Percentiles rank a stretch among this genome's conserved stretches.
These are phyloP conservation scores for Hygrophila difformis DNA, from an alignment of 257 asterid species.

Conservation along the genomic window DNA sequence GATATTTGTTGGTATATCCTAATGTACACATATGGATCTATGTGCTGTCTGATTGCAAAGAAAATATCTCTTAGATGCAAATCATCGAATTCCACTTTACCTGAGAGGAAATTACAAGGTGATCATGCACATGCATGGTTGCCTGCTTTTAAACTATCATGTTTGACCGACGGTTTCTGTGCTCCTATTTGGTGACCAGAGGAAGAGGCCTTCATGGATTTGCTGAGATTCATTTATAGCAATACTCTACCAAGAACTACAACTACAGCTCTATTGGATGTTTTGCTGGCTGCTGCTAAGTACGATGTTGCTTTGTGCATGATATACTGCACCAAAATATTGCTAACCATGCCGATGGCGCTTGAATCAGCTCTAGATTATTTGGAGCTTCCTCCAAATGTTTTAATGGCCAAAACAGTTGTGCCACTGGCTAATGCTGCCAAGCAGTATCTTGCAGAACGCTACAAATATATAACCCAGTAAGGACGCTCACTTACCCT, in stretches of 20 bases:
- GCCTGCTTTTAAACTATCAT: too few relatives aligned
- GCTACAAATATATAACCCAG: slow-evolving; percentile 76
- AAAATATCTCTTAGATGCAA: not conserved
- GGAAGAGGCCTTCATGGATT: slow-evolving; percentile 83
- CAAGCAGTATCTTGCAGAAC: slow-evolving; percentile 55
- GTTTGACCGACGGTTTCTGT: slow-evolving; percentile 2
- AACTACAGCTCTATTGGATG: slow-evolving; percentile 61
- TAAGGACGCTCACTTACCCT: slow-evolving; percentile 15
- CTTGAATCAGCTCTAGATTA: slow-evolving; percentile 78
- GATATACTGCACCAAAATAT: slow-evolving; percentile 66
- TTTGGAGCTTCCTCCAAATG: slow-evolving; percentile 78
- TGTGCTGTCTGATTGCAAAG: not conserved
- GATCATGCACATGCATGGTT: too few relatives aligned
- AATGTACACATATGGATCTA: not conserved
- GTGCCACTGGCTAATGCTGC: slow-evolving; percentile 67
- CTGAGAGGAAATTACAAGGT: not conserved
- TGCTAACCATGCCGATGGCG: slow-evolving; percentile 63
- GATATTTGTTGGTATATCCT: too few relatives aligned
- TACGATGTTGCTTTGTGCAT: slow-evolving; percentile 83
- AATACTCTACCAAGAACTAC: slow-evolving; percentile 48
- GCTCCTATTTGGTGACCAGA: slow-evolving; percentile 41
- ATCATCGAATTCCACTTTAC: not conserved
- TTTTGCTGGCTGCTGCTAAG: slow-evolving; percentile 88
- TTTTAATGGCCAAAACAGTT: slow-evolving; percentile 66
- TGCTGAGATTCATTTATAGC: slow-evolving; percentile 74